A percentile compares a stretch with the other conserved stretches of the same genome.
phyloP scores from a whole-genome alignment of 2,329 filamentous ascomycete genomes.

The Stemphylium lycopersici region DNA sequence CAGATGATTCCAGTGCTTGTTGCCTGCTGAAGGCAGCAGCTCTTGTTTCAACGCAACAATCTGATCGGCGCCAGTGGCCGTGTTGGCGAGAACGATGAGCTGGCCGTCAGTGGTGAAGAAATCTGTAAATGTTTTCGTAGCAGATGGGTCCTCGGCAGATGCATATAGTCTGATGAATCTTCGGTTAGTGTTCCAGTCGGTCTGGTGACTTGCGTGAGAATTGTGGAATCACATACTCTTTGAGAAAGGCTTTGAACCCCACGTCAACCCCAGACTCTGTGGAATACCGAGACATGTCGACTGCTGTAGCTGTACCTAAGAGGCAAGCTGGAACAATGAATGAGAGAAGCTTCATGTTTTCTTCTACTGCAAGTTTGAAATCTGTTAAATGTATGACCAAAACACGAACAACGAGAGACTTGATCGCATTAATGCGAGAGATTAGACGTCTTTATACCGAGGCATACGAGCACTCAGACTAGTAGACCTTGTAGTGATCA shows the following conservation, averaged over 20 bases:
- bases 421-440: not conserved
- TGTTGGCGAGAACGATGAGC: conserved; percentile 5
- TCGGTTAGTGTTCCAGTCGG: not conserved
- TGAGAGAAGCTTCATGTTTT: not conserved
- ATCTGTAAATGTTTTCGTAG: conserved; percentile 6
- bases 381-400: not conserved
- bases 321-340: conserved; percentile 1
- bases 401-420: not conserved
- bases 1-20: conserved; percentile 6
- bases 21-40: conserved; percentile 3
- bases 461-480: not conserved
- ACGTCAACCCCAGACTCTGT: conserved; percentile 1
- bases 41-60: conserved; percentile 7
- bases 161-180: conserved; percentile 1
- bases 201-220: not conserved
- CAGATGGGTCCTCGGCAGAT: conserved; percentile 3
- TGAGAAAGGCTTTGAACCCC: not conserved
- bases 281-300: conserved; percentile 8
- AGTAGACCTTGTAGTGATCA: too few relatives aligned
- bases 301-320: conserved; percentile 1
- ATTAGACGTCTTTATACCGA: not conserved
- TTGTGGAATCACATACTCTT: not conserved
- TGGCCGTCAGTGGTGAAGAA: conserved; percentile 4
- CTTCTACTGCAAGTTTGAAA: not conserved
- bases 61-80: not conserved